These are phyloP conservation scores for Termitomyces sp. DNA, from an alignment of 768 basidiomycete genomes.

Conservation along the genomic window DNA sequence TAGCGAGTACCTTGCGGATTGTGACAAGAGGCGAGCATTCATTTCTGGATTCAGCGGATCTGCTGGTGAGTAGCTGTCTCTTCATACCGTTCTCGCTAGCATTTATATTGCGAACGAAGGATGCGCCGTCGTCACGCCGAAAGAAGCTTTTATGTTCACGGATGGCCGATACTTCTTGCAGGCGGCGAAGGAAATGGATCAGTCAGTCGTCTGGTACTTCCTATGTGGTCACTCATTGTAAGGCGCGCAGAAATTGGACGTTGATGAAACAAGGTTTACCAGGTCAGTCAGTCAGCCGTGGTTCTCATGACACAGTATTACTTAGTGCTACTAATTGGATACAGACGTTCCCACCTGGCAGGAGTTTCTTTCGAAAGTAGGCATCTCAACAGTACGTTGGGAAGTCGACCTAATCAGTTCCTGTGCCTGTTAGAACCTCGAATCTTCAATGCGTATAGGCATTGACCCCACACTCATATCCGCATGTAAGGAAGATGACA, in stretches of 20 bases:
- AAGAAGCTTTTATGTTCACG: constrained; percentile 83
- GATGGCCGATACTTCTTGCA: constrained; percentile 96
- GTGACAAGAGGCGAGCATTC: constrained; percentile 81
- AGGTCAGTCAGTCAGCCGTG: constrained; percentile 38
- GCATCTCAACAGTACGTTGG: neutral
- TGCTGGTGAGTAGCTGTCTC: constrained; percentile 55
- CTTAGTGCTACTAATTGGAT: neutral
- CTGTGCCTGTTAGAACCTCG: constrained; percentile 49
- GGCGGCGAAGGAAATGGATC: constrained; percentile 85
- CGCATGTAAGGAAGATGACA: constrained; percentile 42
- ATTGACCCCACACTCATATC: constrained; percentile 79
- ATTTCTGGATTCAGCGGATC: constrained; percentile 95
- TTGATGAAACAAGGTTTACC: constrained; percentile 91
- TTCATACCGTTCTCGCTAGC: neutral
- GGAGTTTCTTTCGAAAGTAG: constrained; percentile 75
- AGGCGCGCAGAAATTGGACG: constrained; percentile 71
- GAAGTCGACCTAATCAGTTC: neutral
- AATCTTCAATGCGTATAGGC: constrained; percentile 64
- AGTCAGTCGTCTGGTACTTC: constrained; percentile 40
- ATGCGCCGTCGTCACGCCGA: constrained; percentile 70
- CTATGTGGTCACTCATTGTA: neutral
- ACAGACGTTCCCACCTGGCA: constrained; percentile 90
- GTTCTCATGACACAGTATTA: neutral
- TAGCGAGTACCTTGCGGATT: constrained; percentile 86
- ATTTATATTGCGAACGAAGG: constrained; percentile 37